These are phyloP conservation scores for Didymella segeticola DNA, from an alignment of 2,329 filamentous ascomycete genomes.

Conservation along the genomic window DNA sequence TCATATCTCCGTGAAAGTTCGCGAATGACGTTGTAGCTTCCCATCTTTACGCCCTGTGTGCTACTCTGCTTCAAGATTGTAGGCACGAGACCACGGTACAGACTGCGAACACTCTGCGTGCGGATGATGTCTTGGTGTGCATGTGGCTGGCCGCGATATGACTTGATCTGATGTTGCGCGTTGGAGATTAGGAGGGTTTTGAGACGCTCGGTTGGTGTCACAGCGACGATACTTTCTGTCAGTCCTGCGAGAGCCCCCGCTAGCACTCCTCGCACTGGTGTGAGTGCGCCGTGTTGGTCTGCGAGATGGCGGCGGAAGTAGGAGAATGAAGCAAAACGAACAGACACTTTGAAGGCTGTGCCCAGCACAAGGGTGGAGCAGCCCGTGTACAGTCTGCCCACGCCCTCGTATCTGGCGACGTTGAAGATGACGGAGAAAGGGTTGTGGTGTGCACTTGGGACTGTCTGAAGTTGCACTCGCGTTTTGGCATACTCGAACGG, in stretches of 20 bases:
- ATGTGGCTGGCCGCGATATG: constrained; percentile 30
- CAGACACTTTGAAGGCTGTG: constrained; percentile 42
- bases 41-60: constrained; percentile 58
- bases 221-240: constrained; percentile 37
- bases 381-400: constrained; percentile 41
- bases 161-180: constrained; percentile 27
- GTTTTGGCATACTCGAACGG: constrained; percentile 48
- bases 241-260: constrained; percentile 39
- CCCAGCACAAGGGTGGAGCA: constrained; percentile 37
- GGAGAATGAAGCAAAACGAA: constrained; percentile 43
- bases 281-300: constrained; percentile 34
- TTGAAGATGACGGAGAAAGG: constrained; percentile 32
- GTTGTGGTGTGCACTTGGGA: constrained; percentile 18
- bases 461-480: constrained; percentile 34
- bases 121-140: constrained; percentile 38
- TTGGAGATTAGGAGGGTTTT: constrained; percentile 46
- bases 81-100: constrained; percentile 55
- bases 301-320: constrained; percentile 35
- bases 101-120: constrained; percentile 51
- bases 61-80: constrained; percentile 59
- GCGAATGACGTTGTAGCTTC: constrained; percentile 57
- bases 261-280: constrained; percentile 32
- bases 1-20: constrained; percentile 37
- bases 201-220: constrained; percentile 42
- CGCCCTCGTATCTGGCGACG: constrained; percentile 28